Evolutionary conservation across 805 yeast species (phyloP).

Genomic region (Soucietia sequanensis): DNA sequence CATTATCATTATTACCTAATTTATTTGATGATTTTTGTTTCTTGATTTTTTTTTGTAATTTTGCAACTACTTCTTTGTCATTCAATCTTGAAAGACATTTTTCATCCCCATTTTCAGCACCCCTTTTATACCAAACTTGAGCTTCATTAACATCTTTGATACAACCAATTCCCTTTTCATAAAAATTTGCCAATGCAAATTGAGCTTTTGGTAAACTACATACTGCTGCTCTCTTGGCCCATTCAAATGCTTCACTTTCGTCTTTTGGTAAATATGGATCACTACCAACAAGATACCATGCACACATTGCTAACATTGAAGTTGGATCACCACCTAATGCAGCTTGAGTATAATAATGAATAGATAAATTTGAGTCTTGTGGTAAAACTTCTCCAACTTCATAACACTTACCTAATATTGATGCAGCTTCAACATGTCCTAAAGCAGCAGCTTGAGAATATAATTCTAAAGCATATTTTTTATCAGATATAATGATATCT

Average conservation of each 20-base stretch:
- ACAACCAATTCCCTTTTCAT: conserved; percentile 87
- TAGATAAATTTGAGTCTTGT: conserved; percentile 77
- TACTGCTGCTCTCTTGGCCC: conserved; percentile 89
- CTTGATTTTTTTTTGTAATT: conserved; percentile 27
- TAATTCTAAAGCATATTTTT: conserved; percentile 78
- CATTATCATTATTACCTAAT: conserved; percentile 1
- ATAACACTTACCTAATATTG: conserved; percentile 77
- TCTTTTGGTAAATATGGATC: conserved; percentile 79
- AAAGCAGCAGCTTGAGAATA: conserved; percentile 86
- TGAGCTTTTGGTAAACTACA: conserved; percentile 78
- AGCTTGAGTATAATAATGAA: conserved; percentile 90
- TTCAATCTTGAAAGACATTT: conserved; percentile 33
- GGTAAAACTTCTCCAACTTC: conserved; percentile 78
- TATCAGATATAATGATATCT: conserved; percentile 84
- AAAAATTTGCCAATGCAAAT: conserved; percentile 78
- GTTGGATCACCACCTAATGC: conserved; percentile 85
- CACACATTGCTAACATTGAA: conserved; percentile 91
- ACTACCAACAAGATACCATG: conserved; percentile 93
- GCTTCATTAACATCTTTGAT: conserved; percentile 55
- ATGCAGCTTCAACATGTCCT: conserved; percentile 79
- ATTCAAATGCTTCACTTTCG: conserved; percentile 84
- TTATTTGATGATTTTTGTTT: conserved; percentile 19
- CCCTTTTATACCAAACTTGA: conserved; percentile 70
- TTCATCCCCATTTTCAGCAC: conserved; percentile 57
- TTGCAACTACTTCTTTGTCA: conserved; percentile 30